phyloP scores from a whole-genome alignment of 257 asterid species.

The Nicotiana sylvestris region DNA sequence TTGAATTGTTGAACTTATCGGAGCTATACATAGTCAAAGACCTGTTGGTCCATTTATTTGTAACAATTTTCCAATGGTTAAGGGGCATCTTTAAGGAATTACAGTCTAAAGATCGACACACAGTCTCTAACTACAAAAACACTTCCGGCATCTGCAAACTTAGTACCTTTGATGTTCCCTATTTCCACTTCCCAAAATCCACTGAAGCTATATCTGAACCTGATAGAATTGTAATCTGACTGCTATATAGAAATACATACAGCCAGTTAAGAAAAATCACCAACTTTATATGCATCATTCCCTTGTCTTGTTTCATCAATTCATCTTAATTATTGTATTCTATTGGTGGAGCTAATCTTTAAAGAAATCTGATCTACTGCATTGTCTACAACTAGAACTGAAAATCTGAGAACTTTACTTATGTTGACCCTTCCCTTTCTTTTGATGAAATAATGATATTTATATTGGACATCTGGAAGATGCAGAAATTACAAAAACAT shows the following conservation, averaged over 20 bases:
- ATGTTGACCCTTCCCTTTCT: not conserved
- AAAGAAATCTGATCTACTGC: not conserved
- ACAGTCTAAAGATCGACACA: not conserved
- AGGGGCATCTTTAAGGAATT: not conserved
- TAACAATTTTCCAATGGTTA: not conserved
- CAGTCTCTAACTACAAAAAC: not conserved
- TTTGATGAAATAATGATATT: too few species aligned
- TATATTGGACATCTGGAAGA: too few species aligned
- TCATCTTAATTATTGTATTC: not conserved
- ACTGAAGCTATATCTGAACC: not conserved
- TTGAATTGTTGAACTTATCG: not conserved
- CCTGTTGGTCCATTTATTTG: not conserved
- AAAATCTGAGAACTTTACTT: not conserved
- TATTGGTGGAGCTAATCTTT: not conserved
- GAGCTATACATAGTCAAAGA: not conserved
- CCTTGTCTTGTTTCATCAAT: not conserved
- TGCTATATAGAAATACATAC: not conserved
- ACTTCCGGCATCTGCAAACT: not conserved
- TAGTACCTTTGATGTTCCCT: not conserved
- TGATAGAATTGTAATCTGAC: not conserved
- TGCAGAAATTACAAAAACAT: too few species aligned
- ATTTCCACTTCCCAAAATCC: slow-evolving; percentile 5
- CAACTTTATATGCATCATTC: not conserved
- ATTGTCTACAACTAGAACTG: slow-evolving; percentile 1
- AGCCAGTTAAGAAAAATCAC: not conserved